phyloP scores from a whole-genome alignment of 495 filamentous ascomycete species.

The Hyphodiscus hymeniophilus region DNA sequence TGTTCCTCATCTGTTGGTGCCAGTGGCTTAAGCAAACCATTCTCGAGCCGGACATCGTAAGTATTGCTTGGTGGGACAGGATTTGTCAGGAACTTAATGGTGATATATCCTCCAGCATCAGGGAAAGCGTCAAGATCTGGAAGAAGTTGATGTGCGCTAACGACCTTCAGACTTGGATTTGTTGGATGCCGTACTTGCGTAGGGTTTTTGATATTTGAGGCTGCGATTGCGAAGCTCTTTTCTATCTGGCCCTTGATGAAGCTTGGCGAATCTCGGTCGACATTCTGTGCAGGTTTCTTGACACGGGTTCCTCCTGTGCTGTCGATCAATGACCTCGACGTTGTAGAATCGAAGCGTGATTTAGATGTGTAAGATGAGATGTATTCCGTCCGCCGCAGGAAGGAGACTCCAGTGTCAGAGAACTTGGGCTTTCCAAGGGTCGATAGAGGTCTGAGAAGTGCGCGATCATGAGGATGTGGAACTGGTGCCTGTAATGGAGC shows the following conservation, averaged over 20 bases:
- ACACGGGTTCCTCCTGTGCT: conserved; percentile 11
- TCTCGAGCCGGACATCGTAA: conserved; percentile 77
- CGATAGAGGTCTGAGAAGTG: conserved; percentile 69
- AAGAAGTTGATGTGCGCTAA: conserved; percentile 73
- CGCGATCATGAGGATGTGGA: conserved; percentile 72
- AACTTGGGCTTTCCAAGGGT: conserved; percentile 69
- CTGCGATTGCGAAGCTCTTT: conserved; percentile 81
- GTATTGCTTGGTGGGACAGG: conserved; percentile 49
- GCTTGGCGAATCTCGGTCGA: conserved; percentile 62
- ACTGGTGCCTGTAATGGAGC: conserved; percentile 58
- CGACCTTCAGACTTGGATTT: conserved; percentile 66
- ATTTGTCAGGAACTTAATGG: conserved; percentile 82
- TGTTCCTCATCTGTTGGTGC: conserved; percentile 42
- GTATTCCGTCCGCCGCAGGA: conserved; percentile 93
- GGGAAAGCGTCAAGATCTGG: conserved; percentile 85
- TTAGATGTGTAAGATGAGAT: conserved; percentile 49
- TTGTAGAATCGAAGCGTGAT: conserved; percentile 22
- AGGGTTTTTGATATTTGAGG: conserved; percentile 56
- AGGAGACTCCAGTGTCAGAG: conserved; percentile 66
- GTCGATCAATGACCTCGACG: conserved; percentile 16
- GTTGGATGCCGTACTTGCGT: conserved; percentile 70
- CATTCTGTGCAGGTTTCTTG: conserved; percentile 12
- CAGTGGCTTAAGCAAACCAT: conserved; percentile 66
- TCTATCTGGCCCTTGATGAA: conserved; percentile 74
- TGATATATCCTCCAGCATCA: conserved; percentile 77